Evolutionary conservation across 192 early-diverging fungal species (phyloP).

Genomic region (Thoreauomyces humboldtii): DNA sequence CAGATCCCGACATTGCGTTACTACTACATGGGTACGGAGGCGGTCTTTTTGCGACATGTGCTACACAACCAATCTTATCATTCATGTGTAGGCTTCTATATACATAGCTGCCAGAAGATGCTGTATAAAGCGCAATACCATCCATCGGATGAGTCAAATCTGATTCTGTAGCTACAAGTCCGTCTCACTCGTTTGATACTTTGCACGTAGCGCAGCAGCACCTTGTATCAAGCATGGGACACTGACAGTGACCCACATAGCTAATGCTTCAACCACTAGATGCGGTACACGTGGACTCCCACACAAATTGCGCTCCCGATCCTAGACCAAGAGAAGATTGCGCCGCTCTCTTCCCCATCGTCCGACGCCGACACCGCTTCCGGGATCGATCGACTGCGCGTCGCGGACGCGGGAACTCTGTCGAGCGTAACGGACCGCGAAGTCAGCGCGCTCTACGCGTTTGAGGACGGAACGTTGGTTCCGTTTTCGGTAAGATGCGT

Average conservation of each 20-base stretch:
- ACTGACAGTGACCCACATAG: too few species aligned
- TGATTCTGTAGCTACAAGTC: too few species aligned
- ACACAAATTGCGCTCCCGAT: conserved; percentile 45
- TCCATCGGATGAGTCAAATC: too few species aligned
- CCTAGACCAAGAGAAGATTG: conserved; percentile 54
- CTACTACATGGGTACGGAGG: conserved; percentile 85
- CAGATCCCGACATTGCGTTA: conserved; percentile 55
- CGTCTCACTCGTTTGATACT: too few species aligned
- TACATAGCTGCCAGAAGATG: conserved; percentile 92
- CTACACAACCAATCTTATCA: neutral
- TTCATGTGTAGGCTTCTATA: conserved; percentile 71
- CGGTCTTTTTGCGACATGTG: neutral
- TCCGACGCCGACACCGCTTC: neutral
- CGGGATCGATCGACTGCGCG: conserved; percentile 2
- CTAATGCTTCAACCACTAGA: too few species aligned
- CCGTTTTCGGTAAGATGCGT: conserved; percentile 1
- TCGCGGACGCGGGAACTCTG: neutral
- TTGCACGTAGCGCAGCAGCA: too few species aligned
- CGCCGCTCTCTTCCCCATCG: conserved; percentile 29
- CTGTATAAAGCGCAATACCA: conserved; percentile 87
- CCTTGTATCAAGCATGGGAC: too few species aligned
- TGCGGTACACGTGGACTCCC: conserved; percentile 42
- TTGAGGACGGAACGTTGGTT: conserved; percentile 1
- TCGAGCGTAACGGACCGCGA: conserved; percentile 5
- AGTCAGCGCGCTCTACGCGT: neutral